Evolutionary conservation across 148 eudicot genomes (phyloP).

Genomic region (Vaccinium corymbosum): DNA sequence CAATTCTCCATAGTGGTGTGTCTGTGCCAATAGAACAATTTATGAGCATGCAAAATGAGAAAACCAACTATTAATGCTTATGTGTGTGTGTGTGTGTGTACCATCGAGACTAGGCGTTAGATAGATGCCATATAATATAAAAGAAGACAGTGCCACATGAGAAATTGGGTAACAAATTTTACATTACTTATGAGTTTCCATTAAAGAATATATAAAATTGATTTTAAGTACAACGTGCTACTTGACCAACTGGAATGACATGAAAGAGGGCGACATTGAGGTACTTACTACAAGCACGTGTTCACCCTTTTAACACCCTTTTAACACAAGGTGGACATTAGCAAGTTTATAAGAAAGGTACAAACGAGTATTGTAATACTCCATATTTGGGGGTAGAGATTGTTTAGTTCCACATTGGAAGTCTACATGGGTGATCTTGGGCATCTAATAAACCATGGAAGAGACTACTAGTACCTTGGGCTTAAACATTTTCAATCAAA

Average conservation of each 20-base stretch:
- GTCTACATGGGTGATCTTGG: too few relatives aligned
- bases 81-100: background rate
- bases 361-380: too few relatives aligned
- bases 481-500: too few relatives aligned
- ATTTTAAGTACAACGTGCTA: background rate
- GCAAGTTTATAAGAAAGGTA: background rate
- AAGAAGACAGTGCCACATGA: background rate
- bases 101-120: background rate
- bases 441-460: too few relatives aligned
- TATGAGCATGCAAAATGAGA: background rate
- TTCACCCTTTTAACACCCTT: background rate
- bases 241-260: background rate
- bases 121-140: background rate
- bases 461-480: too few relatives aligned
- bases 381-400: too few relatives aligned
- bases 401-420: too few relatives aligned
- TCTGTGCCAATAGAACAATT: conserved; percentile 12
- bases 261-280: background rate
- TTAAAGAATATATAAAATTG: background rate
- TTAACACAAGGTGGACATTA: background rate
- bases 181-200: background rate
- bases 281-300: background rate
- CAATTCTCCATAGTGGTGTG: conserved; percentile 24
- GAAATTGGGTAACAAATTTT: background rate
- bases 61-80: background rate